Conservation (phyloP, 2,329 filamentous ascomycete species). For the Alternaria sp. region DNA sequence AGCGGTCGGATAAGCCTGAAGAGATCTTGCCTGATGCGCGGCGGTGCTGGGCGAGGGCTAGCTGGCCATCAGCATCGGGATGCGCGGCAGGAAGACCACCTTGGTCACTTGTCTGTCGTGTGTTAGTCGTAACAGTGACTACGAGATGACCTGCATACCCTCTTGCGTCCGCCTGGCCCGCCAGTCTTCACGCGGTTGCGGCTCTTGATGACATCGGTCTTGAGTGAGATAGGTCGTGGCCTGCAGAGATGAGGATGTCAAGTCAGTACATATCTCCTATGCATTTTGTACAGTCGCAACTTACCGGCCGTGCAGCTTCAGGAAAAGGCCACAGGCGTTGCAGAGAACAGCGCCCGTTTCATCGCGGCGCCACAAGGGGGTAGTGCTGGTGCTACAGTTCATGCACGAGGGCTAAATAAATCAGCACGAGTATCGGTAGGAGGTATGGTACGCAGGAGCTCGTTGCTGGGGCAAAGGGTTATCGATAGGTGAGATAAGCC, state of each 20-base stretch:
- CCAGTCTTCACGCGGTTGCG: constrained; percentile 96
- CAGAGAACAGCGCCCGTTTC: constrained; percentile 94
- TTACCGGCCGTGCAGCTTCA: constrained; percentile 88
- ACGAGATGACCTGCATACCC: constrained; percentile 63
- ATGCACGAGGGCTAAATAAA: constrained; percentile 82
- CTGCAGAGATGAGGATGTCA: too few relatives aligned
- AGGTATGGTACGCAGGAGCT: background rate
- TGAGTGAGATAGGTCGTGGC: constrained; percentile 91
- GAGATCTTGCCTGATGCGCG: constrained; percentile 75
- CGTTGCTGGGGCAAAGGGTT: background rate
- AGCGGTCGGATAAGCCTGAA: constrained; percentile 76
- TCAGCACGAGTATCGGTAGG: constrained; percentile 22
- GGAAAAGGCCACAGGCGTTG: constrained; percentile 97
- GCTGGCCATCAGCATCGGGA: constrained; percentile 64
- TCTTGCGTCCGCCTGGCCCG: constrained; percentile 80
- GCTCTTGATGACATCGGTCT: constrained; percentile 99
- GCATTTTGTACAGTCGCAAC: too few relatives aligned
- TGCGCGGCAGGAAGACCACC: constrained; percentile 66
- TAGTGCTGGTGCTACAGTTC: constrained; percentile 95
- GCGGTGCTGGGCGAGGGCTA: constrained; percentile 66
- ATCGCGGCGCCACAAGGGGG: constrained; percentile 96
- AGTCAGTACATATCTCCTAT: too few relatives aligned
- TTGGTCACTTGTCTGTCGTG: constrained; percentile 39
- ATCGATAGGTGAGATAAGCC: background rate
- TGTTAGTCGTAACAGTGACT: constrained; percentile 13